Percentiles rank a stretch among this genome's conserved stretches.
Conservation (phyloP, 257 asterid genomes). For the Solanum tarapatanum region DNA sequence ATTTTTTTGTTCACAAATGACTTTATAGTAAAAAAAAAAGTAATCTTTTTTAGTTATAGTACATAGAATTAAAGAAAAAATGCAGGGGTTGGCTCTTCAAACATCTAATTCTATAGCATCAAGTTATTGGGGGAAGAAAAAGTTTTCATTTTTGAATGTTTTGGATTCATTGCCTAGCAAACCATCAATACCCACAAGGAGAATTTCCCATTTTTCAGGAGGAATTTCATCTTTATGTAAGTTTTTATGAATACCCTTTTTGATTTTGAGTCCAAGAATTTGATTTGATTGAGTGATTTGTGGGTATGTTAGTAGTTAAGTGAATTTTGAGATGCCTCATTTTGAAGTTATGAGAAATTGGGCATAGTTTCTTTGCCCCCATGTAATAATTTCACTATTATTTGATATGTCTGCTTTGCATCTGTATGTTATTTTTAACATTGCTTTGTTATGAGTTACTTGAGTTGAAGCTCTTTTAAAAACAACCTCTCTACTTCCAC, state of each 20-base stretch:
- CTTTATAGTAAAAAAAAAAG: not conserved
- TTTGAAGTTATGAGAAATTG: not conserved
- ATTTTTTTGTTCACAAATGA: not conserved
- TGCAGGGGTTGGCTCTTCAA: constrained; percentile 40
- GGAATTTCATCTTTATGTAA: constrained; percentile 28
- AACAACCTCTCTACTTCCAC: not conserved
- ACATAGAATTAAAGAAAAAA: constrained; percentile 9
- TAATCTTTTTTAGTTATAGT: not conserved
- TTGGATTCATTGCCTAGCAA: constrained; percentile 15
- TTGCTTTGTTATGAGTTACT: not conserved
- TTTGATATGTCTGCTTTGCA: not conserved
- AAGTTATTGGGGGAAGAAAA: constrained; percentile 13
- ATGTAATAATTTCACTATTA: not conserved
- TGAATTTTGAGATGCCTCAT: not conserved
- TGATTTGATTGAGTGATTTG: not conserved
- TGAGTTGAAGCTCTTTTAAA: not conserved
- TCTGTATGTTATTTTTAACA: not conserved
- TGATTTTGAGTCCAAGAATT: not conserved
- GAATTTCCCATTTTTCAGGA: constrained; percentile 1
- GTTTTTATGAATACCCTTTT: constrained; percentile 7
- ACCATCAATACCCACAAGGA: constrained; percentile 20
- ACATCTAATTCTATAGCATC: constrained; percentile 27
- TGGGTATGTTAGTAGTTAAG: not conserved
- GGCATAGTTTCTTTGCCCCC: not conserved
- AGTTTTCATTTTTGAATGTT: constrained; percentile 6